Evolutionary conservation across 1,284 basidiomycete genomes (phyloP), one percentile per base, ranked within the genome.

Genomic region (Heliocybe sulcata): DNA sequence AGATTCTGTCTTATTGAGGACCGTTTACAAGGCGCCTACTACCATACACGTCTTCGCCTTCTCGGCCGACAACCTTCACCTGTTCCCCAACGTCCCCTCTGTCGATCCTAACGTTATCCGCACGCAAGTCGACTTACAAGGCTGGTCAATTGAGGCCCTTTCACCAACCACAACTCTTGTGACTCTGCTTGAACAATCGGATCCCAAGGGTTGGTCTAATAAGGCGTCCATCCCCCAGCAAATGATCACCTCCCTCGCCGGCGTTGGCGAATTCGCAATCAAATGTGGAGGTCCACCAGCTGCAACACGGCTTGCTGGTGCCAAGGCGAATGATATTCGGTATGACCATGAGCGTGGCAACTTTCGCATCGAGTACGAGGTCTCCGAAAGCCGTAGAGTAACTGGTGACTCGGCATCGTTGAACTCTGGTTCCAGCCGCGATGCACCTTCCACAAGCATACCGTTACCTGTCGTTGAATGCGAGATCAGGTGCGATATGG

Each of bases 21-120:
- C 97, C 0, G 90, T 95, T 1, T 99, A 99, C 78, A 98, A 98
- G 71, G 97, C 95, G 0, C 94, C 94, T 0, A 90, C 87, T 0
- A 92, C 94, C 0, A 90, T 98, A 10, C 97, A 99, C 66, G 85
- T 98, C 31, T 98, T 99, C 68, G 87, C 91, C 1, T 98, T 98
- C 70, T 98, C 96, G 1, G 90, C 87, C 0, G 92, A 97, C 64
- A 92, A 98, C 64, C 81, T 82, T 54, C 84, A 87, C 53, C 77
- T 96, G 14, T 97, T 98, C 69, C 87, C 92, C 0, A 79, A 79
- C 50, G 83, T 92, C 56, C 90, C 92, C 11, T 77, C 85, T 0
- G 72, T 74, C 0, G 85, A 90, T 33, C 80, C 87, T 0, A 88
- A 82, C 57, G 80, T 90, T 55, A 98, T 98, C 59, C 87, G 96